A percentile compares a stretch with the other conserved stretches of the same genome.
These are phyloP conservation scores for Bruguiera sexangula DNA, from an alignment of 345 rosid genomes.

Conservation along the genomic window DNA sequence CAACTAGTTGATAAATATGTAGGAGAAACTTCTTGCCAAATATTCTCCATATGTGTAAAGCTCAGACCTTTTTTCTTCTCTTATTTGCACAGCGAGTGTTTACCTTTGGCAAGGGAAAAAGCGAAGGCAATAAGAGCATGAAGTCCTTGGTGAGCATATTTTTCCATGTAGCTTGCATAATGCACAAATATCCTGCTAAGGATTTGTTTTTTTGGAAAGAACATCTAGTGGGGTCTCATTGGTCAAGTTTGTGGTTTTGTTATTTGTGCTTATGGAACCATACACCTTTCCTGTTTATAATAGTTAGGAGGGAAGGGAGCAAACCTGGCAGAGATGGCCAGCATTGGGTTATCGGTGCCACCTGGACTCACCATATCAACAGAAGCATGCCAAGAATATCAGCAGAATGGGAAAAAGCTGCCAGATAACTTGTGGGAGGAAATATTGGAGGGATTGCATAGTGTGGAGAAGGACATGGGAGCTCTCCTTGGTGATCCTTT, in stretches of 20 bases:
- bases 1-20: not conserved
- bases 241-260: not conserved
- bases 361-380: conserved; percentile 94
- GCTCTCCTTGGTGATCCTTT: conserved; percentile 71
- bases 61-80: conserved; percentile 3
- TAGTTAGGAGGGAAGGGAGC: conserved; percentile 99
- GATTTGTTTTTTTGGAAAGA: not conserved
- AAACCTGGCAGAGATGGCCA: conserved; percentile 95
- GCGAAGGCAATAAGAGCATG: conserved; percentile 97
- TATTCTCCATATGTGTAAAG: not conserved
- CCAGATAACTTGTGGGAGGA: conserved; percentile 80
- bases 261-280: not conserved
- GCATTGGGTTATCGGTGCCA: conserved; percentile 90
- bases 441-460: conserved; percentile 50
- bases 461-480: conserved; percentile 73
- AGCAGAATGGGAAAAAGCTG: conserved; percentile 54
- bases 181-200: not conserved
- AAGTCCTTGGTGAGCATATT: conserved; percentile 69
- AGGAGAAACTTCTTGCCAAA: not conserved
- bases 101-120: conserved; percentile 79
- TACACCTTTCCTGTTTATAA: not conserved
- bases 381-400: conserved; percentile 85
- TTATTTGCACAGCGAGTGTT: conserved; percentile 62
- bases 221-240: not conserved
- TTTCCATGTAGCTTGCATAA: not conserved